phyloP scores from a whole-genome alignment of 306 rosid genomes.

The Alnus glutinosa region DNA sequence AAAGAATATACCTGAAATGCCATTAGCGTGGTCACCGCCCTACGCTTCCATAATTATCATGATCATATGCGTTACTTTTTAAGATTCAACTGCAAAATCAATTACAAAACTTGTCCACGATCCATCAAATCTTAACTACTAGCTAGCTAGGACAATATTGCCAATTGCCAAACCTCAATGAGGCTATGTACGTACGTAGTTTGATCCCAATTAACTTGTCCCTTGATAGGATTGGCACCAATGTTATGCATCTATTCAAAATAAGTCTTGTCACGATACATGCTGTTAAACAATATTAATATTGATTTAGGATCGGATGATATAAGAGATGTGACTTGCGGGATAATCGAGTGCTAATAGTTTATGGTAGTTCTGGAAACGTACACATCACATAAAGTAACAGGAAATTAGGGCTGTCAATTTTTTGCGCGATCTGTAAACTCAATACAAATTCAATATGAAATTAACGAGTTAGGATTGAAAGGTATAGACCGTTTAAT shows the following conservation, averaged over 20 bases:
- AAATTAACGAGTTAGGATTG: too few relatives aligned
- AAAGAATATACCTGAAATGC: neutral
- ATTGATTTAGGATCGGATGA: neutral
- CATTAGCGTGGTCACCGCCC: neutral
- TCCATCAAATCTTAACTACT: neutral
- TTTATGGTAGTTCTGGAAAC: neutral
- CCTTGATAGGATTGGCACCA: neutral
- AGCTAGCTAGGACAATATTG: too few relatives aligned
- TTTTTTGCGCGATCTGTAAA: too few relatives aligned
- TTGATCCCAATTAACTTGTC: neutral
- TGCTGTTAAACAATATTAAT: neutral
- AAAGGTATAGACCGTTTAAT: too few relatives aligned
- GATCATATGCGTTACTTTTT: neutral
- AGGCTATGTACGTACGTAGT: neutral
- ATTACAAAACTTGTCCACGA: neutral
- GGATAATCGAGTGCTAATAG: too few relatives aligned
- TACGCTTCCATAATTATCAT: neutral
- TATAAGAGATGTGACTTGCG: neutral
- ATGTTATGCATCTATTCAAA: neutral
- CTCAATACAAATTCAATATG: too few relatives aligned
- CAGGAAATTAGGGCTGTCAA: too few relatives aligned
- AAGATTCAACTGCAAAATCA: neutral
- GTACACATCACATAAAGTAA: neutral
- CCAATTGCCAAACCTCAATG: too few relatives aligned
- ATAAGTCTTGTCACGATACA: neutral